Evolutionary conservation across 192 early-diverging fungal species (phyloP).

Genomic region (Haplosporangium gracile): DNA sequence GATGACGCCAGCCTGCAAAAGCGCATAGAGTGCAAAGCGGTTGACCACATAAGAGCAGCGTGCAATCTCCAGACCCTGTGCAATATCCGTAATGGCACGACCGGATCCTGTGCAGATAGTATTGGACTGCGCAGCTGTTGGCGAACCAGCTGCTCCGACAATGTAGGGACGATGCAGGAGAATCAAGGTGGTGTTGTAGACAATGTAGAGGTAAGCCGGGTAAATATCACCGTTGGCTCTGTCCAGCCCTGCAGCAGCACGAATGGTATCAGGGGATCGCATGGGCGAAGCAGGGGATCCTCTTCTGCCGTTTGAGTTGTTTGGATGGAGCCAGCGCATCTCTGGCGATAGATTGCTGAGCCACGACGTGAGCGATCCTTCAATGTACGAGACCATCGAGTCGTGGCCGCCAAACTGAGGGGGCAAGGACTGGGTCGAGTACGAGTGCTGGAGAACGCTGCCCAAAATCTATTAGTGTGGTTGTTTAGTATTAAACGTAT

Average conservation of each 20-base stretch:
- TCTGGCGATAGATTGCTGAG: slow-evolving; percentile 47
- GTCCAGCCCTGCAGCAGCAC: slow-evolving; percentile 3
- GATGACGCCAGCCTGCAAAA: slow-evolving; percentile 51
- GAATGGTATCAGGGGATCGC: slow-evolving; percentile 15
- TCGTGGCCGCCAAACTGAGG: slow-evolving; percentile 54
- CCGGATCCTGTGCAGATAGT: slow-evolving; percentile 54
- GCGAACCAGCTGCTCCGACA: slow-evolving; percentile 53
- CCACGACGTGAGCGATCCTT: slow-evolving; percentile 55
- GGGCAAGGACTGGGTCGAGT: slow-evolving; percentile 45
- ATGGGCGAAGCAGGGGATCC: slow-evolving; percentile 22
- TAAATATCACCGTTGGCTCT: slow-evolving; percentile 34
- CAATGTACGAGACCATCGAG: slow-evolving; percentile 51
- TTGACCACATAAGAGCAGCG: slow-evolving; percentile 45
- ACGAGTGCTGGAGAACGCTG: slow-evolving; percentile 51
- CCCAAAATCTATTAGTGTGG: slow-evolving; percentile 30
- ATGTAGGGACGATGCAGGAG: slow-evolving; percentile 66
- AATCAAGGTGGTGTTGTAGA: slow-evolving; percentile 61
- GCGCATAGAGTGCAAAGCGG: slow-evolving; percentile 48
- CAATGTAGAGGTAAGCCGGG: slow-evolving; percentile 52
- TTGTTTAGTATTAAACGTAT: neutral
- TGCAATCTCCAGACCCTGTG: slow-evolving; percentile 33
- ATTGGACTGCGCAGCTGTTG: slow-evolving; percentile 47
- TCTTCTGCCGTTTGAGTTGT: slow-evolving; percentile 5
- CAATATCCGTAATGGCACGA: slow-evolving; percentile 53
- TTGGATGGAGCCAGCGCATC: slow-evolving; percentile 48